Base-by-base conservation (phyloP, 768 basidiomycete species). In the Psilocybe tampanensis region DNA sequence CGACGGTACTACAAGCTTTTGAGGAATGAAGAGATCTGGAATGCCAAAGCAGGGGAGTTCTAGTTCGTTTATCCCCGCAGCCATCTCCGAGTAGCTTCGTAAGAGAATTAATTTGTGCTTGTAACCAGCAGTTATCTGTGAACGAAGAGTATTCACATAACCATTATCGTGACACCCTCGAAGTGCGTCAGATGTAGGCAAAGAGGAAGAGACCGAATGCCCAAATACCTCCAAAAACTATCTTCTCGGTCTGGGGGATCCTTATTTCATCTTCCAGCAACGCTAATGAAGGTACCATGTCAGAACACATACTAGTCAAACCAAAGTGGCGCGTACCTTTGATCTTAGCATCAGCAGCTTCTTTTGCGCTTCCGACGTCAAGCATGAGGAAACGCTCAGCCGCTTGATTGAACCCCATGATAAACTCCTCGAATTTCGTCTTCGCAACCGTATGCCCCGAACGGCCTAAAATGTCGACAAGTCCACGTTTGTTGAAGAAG, bases 261-360 rank as follows among this genome's bases (percentile, higher is more conserved):
- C 79, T 81, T 44, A 85, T 82, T 63, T 85, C 85, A 57, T 85
- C 82, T 61, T 84, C 81, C 29, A 89, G 76, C 62, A 80, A 80
- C 59, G 80, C 71, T 86, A 56, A 15, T 54, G 66, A 7, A 26
- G n/a, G n/a, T n/a, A n/a, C 12, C n/a, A 32, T 19, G 45, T 60
- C 39, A 53, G 44, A 19, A 33, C 29, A 47, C 34, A 52, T 44
- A 42, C 18, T 52, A 15, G 12, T 52, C 41, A 32, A 32, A 41
- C 34, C 60, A 47, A n/a, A 47, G 50, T 34, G 71, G 70, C 9
- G 43, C 67, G 47, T 61, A 88, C 89, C 86, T 78, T 87, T 88
- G 67, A 90, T 82, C 72, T 90, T 90, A 43, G 84, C 80, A 68
- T 90, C 88, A 24, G 86, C 88, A 3, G 84, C 86, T 75, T 90